Conservation (phyloP, 495 filamentous ascomycete species). For the Rhypophila decipiens region DNA sequence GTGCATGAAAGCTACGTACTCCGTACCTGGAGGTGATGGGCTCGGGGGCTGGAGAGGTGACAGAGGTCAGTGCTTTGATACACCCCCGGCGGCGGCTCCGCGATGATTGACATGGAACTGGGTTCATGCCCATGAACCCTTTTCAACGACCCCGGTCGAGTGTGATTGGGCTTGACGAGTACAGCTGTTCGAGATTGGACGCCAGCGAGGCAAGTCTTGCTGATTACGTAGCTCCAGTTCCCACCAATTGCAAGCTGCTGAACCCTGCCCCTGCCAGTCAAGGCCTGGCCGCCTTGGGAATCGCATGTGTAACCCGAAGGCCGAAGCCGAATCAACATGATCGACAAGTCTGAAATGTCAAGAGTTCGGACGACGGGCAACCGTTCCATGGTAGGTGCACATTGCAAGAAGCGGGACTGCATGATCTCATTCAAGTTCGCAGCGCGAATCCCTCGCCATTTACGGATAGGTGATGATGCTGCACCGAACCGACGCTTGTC, state of each 20-base stretch:
- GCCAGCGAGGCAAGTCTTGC: neutral
- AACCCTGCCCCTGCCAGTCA: neutral
- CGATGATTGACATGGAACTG: neutral
- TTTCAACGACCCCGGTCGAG: neutral
- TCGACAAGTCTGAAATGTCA: slow-evolving; percentile 9
- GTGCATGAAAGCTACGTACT: slow-evolving; percentile 2
- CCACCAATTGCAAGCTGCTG: neutral
- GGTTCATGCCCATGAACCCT: slow-evolving; percentile 2
- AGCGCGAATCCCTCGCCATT: too few relatives aligned
- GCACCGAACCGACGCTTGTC: too few relatives aligned
- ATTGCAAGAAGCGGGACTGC: slow-evolving; percentile 1
- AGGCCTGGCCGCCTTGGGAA: neutral
- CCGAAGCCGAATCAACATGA: slow-evolving; percentile 10
- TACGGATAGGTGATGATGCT: too few relatives aligned
- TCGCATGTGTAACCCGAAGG: slow-evolving; percentile 14
- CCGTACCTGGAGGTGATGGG: neutral
- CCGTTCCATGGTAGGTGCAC: too few relatives aligned
- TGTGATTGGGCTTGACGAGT: neutral
- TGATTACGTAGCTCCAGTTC: slow-evolving; percentile 1
- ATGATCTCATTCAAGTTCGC: slow-evolving; percentile 3
- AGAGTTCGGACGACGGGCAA: slow-evolving; percentile 16
- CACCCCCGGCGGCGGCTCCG: slow-evolving; percentile 10
- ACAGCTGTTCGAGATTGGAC: neutral
- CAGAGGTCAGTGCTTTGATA: neutral
- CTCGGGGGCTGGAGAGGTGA: neutral